A percentile compares a stretch with the other conserved stretches of the same genome.
Conservation (phyloP, 176 grass and related monocot species). For the Phyllostachys edulis region DNA sequence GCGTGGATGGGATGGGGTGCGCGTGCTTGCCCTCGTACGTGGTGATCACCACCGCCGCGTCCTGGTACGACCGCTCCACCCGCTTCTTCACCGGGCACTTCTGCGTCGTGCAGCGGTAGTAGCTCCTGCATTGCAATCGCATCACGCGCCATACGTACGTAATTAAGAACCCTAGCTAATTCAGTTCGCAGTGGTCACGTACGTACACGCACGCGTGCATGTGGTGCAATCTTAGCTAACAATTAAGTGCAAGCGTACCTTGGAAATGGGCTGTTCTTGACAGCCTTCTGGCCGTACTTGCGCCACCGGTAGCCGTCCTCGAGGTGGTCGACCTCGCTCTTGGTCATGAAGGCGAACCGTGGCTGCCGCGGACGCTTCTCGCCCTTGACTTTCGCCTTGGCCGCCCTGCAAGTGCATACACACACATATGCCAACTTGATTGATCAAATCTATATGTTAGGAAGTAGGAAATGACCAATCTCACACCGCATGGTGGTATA, state of each 20-base stretch:
- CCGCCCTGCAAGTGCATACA: slow-evolving; percentile 6
- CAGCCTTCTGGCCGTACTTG: slow-evolving; percentile 97
- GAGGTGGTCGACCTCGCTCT: slow-evolving; percentile 89
- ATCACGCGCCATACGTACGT: not conserved
- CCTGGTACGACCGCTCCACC: slow-evolving; percentile 86
- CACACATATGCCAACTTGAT: not conserved
- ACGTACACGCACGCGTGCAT: not conserved
- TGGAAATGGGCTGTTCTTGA: slow-evolving; percentile 94
- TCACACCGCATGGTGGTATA: not conserved
- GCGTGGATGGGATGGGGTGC: slow-evolving; percentile 69
- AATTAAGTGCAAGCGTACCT: slow-evolving; percentile 37
- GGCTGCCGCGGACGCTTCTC: slow-evolving; percentile 79
- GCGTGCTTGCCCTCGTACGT: slow-evolving; percentile 94
- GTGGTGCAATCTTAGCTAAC: not conserved
- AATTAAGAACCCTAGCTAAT: not conserved
- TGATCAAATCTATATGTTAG: not conserved
- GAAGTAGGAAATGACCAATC: not conserved
- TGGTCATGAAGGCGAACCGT: slow-evolving; percentile 92
- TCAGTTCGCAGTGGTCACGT: not conserved
- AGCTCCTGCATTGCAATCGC: slow-evolving; percentile 55
- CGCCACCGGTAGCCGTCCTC: slow-evolving; percentile 97
- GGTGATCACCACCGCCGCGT: slow-evolving; percentile 80
- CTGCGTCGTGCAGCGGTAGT: slow-evolving; percentile 96
- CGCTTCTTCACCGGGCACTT: slow-evolving; percentile 99
- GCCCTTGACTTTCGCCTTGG: slow-evolving; percentile 46